These are phyloP conservation scores for Colletotrichum graminicola DNA, from an alignment of 2,329 filamentous ascomycete genomes.

Conservation along the genomic window DNA sequence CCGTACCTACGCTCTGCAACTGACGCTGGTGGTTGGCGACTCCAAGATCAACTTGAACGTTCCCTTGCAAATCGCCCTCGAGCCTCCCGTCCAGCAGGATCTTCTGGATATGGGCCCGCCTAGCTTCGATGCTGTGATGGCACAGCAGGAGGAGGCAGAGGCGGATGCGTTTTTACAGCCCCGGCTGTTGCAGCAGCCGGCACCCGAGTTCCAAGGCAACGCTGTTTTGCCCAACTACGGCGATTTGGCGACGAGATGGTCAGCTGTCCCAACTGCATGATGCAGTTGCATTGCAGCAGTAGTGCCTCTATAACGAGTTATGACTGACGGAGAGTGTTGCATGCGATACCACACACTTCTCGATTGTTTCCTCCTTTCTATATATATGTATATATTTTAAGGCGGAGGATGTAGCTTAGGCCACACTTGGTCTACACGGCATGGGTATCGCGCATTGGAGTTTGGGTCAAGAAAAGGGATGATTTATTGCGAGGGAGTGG, in stretches of 20 bases:
- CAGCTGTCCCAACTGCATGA: constrained; percentile 22
- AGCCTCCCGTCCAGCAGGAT: constrained; percentile 47
- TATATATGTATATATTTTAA: background rate
- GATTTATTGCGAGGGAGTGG: background rate
- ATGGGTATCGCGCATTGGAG: background rate
- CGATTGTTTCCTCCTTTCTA: constrained; percentile 7
- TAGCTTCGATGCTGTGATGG: constrained; percentile 63
- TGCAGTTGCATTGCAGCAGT: too few relatives aligned
- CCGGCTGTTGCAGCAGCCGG: constrained; percentile 53
- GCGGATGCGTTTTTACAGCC: constrained; percentile 59
- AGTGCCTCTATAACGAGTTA: constrained; percentile 18
- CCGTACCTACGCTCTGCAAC: constrained; percentile 65
- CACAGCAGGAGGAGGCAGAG: constrained; percentile 56
- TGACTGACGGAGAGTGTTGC: constrained; percentile 13
- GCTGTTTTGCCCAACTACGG: constrained; percentile 56
- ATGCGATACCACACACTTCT: constrained; percentile 24
- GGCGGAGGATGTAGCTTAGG: background rate
- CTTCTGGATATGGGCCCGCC: constrained; percentile 55
- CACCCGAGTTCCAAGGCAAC: constrained; percentile 49
- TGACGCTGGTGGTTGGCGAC: constrained; percentile 58
- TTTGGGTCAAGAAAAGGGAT: constrained; percentile 6
- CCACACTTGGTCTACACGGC: background rate
- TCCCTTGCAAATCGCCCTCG: constrained; percentile 65
- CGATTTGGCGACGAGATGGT: constrained; percentile 43
- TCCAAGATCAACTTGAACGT: constrained; percentile 59